Base-by-base conservation (phyloP, 345 rosid species). In the Litchi chinensis region DNA sequence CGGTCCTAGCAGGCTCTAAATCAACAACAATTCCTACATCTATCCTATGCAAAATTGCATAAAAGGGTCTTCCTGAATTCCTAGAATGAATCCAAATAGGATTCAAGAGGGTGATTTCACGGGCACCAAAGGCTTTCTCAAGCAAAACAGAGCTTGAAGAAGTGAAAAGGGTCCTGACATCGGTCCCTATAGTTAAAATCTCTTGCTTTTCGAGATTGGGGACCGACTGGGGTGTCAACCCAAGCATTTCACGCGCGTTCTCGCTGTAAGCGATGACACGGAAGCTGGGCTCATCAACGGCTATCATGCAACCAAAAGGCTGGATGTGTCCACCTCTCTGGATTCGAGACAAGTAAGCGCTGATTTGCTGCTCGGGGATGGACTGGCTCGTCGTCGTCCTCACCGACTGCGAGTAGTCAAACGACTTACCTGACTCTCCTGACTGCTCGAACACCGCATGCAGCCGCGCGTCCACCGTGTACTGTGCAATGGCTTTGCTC, bases 21-120 rank as follows among this genome's bases (percentile, higher is more conserved):
- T 97, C 99, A 73, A 96, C 91, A 66, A 97, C 98, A 70, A 94
- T 88, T 15, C 99, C 99, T 24, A 97, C 98, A 85, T 97, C 99
- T 69, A 94, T 83, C 87, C 98, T 82, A 24, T 97, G 99, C 63
- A 94, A 87, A 79, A 97, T 94, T 0, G 96, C 98, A 71, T 94
- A 94, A 62, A 94, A 97, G 5, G 98, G 93, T 43, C 87, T 94
- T 16, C 98, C 98, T 0, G 97, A 89, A 77, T 83, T 84, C 87
- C 85, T 94, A 1, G 99, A 92, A 63, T 93, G 97, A 78, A 97
- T 88, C 98, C 98, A 94, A 76, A 94, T 68, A 0, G 99, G 99
- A 71, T 97, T 97, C 67, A 93, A 75, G 41, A 94, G 73, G n/a
- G 98, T 91, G 77, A 97, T 94, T 76, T 97, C 99, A 13, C 98